These are phyloP conservation scores for Tetrastigma voinierianum DNA, from an alignment of 164 flowering plant genomes.

Conservation along the genomic window DNA sequence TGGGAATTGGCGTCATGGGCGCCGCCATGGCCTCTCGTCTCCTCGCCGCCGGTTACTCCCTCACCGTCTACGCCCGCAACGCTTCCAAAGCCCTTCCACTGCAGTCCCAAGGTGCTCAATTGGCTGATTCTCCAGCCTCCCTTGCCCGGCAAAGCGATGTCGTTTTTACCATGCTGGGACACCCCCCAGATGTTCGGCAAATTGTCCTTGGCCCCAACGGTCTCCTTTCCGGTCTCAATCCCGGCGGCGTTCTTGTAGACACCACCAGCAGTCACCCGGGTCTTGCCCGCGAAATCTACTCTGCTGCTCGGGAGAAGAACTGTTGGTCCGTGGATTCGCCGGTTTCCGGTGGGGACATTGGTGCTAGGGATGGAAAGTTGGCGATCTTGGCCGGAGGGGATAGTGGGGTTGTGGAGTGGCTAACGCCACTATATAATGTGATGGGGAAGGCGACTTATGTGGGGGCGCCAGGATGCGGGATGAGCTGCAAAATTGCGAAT, in stretches of 20 bases:
- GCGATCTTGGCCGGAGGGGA: slow-evolving; percentile 76
- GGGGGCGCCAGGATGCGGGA: slow-evolving; percentile 68
- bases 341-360: slow-evolving; percentile 75
- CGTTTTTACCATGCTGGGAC: slow-evolving; percentile 79
- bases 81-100: slow-evolving; percentile 49
- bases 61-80: slow-evolving; percentile 63
- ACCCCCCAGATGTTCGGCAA: slow-evolving; percentile 69
- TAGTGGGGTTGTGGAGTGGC: slow-evolving; percentile 44
- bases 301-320: slow-evolving; percentile 32
- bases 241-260: slow-evolving; percentile 58
- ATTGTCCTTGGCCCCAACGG: slow-evolving; percentile 31
- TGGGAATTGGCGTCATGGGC: slow-evolving; percentile 90
- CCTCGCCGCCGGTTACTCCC: slow-evolving; percentile 61
- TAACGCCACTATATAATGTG: slow-evolving; percentile 50
- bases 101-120: slow-evolving; percentile 50
- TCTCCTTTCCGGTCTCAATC: slow-evolving; percentile 29
- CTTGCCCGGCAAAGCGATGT: slow-evolving; percentile 50
- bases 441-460: slow-evolving; percentile 56
- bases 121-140: slow-evolving; percentile 43
- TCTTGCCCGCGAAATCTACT: slow-evolving; percentile 50
- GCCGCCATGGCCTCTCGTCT: slow-evolving; percentile 71
- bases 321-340: slow-evolving; percentile 77
- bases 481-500: slow-evolving; percentile 73
- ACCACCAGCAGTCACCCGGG: slow-evolving; percentile 61
- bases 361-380: slow-evolving; percentile 64